Percentiles rank a stretch among this genome's conserved stretches.
Evolutionary conservation across 768 basidiomycete species (phyloP).

Genomic region (Porphyrellus cyaneotinctus): DNA sequence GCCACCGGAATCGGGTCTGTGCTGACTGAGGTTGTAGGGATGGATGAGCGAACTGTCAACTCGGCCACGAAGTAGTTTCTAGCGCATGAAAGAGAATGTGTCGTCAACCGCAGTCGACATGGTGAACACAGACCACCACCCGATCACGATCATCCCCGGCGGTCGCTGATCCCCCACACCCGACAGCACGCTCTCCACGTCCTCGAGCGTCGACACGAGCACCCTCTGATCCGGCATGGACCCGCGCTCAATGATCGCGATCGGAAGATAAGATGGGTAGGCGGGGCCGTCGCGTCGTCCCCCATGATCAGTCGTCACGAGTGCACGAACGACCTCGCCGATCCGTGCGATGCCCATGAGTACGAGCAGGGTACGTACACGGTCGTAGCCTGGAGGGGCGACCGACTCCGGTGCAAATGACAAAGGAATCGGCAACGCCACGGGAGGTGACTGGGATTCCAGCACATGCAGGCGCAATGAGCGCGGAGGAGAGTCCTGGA

Average conservation of each 20-base stretch:
- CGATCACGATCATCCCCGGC: slow-evolving; percentile 94
- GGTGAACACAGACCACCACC: slow-evolving; percentile 90
- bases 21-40: too few relatives aligned
- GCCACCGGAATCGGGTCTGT: too few relatives aligned
- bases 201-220: slow-evolving; percentile 68
- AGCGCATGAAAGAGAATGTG: too few relatives aligned
- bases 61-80: too few relatives aligned
- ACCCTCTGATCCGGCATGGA: slow-evolving; percentile 90
- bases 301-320: slow-evolving; percentile 35
- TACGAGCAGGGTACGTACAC: slow-evolving; percentile 74
- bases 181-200: slow-evolving; percentile 68
- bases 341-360: slow-evolving; percentile 96
- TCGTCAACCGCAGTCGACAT: too few relatives aligned
- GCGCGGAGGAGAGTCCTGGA: slow-evolving; percentile 85
- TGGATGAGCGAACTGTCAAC: too few relatives aligned
- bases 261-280: slow-evolving; percentile 76
- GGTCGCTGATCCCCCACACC: slow-evolving; percentile 82
- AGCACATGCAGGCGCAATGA: slow-evolving; percentile 86
- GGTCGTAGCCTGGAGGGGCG: slow-evolving; percentile 82
- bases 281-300: slow-evolving; percentile 48
- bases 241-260: slow-evolving; percentile 94
- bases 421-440: slow-evolving; percentile 85
- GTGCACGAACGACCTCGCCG: slow-evolving; percentile 59
- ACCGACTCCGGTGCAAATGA: slow-evolving; percentile 93
- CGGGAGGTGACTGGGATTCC: slow-evolving; percentile 94